Evolutionary conservation across 805 yeast genomes (phyloP), one percentile per base, ranked within the genome.

Genomic region (Debaryomyces castellii): DNA sequence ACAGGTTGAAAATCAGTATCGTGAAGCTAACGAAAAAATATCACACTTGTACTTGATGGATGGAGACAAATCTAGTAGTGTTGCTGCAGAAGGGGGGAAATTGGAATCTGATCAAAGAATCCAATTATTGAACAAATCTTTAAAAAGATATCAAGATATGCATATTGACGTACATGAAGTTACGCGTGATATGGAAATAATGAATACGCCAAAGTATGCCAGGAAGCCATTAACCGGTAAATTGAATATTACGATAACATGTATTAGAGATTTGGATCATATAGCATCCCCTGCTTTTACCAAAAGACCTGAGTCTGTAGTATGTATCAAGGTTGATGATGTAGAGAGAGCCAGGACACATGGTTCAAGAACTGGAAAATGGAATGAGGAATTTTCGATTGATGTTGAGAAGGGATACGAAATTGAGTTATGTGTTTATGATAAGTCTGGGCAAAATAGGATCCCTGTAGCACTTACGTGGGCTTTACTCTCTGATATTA

Each of bases 381-480:
- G 95, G 88, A 77, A 79, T 60, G 99, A 94, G 61, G 85, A 82
- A 35, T 89, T 90, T 60, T 80, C 80, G 43, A 78, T 94, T 46
- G 82, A 81, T 32, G 87, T 94, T 35, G 96, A 88, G 49, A 89
- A 85, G 62, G 97, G 96, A 22, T 89, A 92, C 59, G 99, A 94
- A 67, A 77, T 91, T 37, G 97, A 91, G 58, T 74, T 94, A 47
- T 81, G 91, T 1, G 89, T 94, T 4, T 90, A 85, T 63, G 99
- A 94, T 63, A 85, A 83, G 54, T 71, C 77, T 10, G 87, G 87
- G 32, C 81, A 74, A 47, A 78, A 74, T 41, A 69, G 77, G 48
- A 81, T 85, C 7, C 98, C 99, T 0, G 97, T 94, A 6, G 99
- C 96, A 7, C 76, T 94, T 32, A 81, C 87, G 56, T 94, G 99